Conservation (phyloP, 202 grass and related monocot genomes). For the Cymbopogon flexuosus region DNA sequence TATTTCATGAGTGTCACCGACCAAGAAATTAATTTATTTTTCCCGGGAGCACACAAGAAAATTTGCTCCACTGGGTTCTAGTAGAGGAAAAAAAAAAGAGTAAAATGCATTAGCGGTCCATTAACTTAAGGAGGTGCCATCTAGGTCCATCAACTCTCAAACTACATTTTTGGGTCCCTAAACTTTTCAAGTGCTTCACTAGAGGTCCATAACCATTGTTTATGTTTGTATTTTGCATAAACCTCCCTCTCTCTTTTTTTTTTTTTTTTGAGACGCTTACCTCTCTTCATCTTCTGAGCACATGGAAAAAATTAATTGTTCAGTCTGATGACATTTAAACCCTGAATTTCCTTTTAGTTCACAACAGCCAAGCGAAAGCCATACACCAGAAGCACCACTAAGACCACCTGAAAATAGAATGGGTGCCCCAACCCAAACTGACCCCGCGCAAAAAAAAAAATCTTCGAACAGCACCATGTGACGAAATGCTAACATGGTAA, state of each 20-base stretch:
- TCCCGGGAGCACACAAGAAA: not conserved
- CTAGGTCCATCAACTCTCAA: not conserved
- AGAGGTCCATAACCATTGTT: not conserved
- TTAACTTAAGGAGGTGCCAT: not conserved
- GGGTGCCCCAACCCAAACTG: constrained; percentile 2
- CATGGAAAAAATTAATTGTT: not conserved
- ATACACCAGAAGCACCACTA: not conserved
- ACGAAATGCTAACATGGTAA: not conserved
- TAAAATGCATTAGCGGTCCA: not conserved
- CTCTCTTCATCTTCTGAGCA: not conserved
- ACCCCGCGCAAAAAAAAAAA: constrained; percentile 1
- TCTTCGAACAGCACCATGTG: not conserved
- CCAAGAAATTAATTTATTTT: not conserved
- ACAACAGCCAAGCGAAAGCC: not conserved
- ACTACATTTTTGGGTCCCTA: not conserved
- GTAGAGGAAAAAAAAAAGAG: no score
- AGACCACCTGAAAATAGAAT: not conserved
- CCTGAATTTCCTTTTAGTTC: not conserved
- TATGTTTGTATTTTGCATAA: not conserved
- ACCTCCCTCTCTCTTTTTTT: not conserved
- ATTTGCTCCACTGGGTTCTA: not conserved
- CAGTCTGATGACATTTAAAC: not conserved
- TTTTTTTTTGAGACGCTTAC: not conserved
- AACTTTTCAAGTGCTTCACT: not conserved
- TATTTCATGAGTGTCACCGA: not conserved